These are phyloP conservation scores for Areca catechu DNA, from an alignment of 176 grass and related monocot species.

Conservation along the genomic window DNA sequence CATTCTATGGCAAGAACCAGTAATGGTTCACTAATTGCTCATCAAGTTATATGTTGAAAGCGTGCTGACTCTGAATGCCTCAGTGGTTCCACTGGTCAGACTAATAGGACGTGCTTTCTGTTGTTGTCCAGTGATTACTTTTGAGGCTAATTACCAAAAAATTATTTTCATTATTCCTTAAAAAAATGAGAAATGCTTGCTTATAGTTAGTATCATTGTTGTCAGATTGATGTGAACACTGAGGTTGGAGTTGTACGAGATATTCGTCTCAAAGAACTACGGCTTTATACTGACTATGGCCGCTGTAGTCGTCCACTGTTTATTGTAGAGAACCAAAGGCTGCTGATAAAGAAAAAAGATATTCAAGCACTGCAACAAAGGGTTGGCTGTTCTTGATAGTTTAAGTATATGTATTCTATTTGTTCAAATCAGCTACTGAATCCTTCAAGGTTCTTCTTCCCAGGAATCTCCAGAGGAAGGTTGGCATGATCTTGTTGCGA, in stretches of 20 bases:
- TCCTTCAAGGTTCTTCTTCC: slow-evolving; percentile 4
- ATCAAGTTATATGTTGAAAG: no score
- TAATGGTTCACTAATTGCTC: no score
- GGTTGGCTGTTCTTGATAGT: slow-evolving; percentile 27
- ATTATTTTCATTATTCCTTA: neutral
- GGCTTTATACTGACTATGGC: slow-evolving; percentile 96
- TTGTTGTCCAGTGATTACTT: no score
- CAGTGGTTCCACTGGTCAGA: no score
- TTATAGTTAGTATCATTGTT: slow-evolving; percentile 10
- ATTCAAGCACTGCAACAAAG: slow-evolving; percentile 87
- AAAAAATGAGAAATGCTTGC: slow-evolving; percentile 6
- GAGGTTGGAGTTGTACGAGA: slow-evolving; percentile 97
- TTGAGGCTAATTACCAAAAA: no score
- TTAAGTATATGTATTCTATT: slow-evolving; percentile 1
- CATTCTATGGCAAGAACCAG: no score
- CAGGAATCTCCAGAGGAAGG: slow-evolving; percentile 89
- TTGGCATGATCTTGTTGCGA: slow-evolving; percentile 88
- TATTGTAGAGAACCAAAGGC: slow-evolving; percentile 89
- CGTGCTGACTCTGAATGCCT: no score
- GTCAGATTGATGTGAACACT: slow-evolving; percentile 96
- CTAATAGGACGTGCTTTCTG: no score
- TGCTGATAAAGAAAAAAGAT: slow-evolving; percentile 85
- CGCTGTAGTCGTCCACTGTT: slow-evolving; percentile 93
- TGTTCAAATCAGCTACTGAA: neutral
- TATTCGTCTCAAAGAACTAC: slow-evolving; percentile 86